phyloP scores from a whole-genome alignment of 2,329 filamentous ascomycete species.

The Raffaelea arxii region DNA sequence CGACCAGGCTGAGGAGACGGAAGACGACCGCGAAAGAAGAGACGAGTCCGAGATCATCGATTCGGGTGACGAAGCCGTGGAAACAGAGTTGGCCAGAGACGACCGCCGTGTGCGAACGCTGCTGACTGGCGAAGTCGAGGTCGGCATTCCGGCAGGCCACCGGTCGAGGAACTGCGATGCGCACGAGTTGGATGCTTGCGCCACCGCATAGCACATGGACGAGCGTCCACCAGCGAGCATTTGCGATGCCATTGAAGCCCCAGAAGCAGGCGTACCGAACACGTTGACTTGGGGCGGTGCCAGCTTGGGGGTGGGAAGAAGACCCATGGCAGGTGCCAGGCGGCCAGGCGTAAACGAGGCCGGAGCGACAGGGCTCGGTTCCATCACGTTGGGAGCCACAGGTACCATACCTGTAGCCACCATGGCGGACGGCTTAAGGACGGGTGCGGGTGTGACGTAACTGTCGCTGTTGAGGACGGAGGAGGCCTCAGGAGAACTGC shows the following conservation, averaged over 20 bases:
- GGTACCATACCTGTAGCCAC: slow-evolving; percentile 24
- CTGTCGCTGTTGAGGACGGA: slow-evolving; percentile 1
- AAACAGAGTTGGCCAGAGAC: slow-evolving; percentile 53
- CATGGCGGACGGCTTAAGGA: slow-evolving; percentile 26
- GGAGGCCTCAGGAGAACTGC: slow-evolving; percentile 9
- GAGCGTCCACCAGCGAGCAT: slow-evolving; percentile 34
- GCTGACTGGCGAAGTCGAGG: slow-evolving; percentile 42
- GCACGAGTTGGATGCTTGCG: slow-evolving; percentile 38
- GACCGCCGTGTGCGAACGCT: slow-evolving; percentile 45
- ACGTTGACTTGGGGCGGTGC: slow-evolving; percentile 44
- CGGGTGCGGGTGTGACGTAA: too few species aligned
- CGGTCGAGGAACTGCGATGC: slow-evolving; percentile 42
- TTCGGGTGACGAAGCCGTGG: slow-evolving; percentile 54
- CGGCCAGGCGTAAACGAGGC: slow-evolving; percentile 32
- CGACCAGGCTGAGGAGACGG: slow-evolving; percentile 53
- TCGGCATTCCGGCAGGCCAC: slow-evolving; percentile 30
- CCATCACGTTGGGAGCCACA: slow-evolving; percentile 36
- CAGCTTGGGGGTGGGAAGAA: slow-evolving; percentile 49
- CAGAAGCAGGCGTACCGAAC: slow-evolving; percentile 51
- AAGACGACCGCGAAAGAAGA: slow-evolving; percentile 53
- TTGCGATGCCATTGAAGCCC: slow-evolving; percentile 36
- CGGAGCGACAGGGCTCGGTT: slow-evolving; percentile 32
- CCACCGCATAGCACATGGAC: slow-evolving; percentile 53
- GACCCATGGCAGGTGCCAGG: slow-evolving; percentile 41
- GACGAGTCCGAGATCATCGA: slow-evolving; percentile 58